Base-by-base conservation (phyloP, 2,329 filamentous ascomycete species). In the Ophiocordyceps australis region DNA sequence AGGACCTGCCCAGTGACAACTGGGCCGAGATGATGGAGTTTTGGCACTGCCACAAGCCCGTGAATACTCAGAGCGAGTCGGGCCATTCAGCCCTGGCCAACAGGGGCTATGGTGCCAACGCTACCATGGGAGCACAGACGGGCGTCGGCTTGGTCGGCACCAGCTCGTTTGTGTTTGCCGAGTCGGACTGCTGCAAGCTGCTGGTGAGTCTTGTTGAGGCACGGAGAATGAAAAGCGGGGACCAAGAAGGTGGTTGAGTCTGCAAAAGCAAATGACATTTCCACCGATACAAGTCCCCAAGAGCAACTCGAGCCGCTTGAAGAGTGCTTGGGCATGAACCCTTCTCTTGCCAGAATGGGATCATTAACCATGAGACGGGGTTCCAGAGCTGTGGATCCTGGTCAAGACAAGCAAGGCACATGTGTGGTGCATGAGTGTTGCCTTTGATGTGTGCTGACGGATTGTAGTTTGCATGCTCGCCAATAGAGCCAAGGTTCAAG, bases 1-100 rank as follows among this genome's bases (percentile, higher is more conserved):
- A 86, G 50, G 83, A 98, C 42, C 56, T 98, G 12, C 89, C 89
- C 0, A 93, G 83, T 42, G 83, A 92, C 39, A 86, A 93, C 42
- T 98, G 89, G 89, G 91, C 89, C 1, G 89, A 98, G 54, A 92
- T 98, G 85, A 98, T 98, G 89, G 91, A 98, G 48, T 92, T 98
- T 38, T 98, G 89, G 89, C 91, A 98, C 50, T 98, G 89, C 42
- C 89, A 98, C 49, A 95, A 95, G 50, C 89, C 91, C 20, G 62
- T 73, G 32, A 58, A 71, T 28, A 57, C 70, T 32, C 47, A 47
- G 12, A 35, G 47, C 17, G 50, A 57, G 22, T 40, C 62, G 14
- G 52, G 63, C n/a, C n/a, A n/a, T n/a, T n/a, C n/a, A n/a, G 47
- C 51, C 23, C 56, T 69, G 11, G 57, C 64, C 18, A 54, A 60